Evolutionary conservation across 78 protist species (phyloP), one percentile per base, ranked within the genome.

Genomic region (Tieghemostelium lacteum): DNA sequence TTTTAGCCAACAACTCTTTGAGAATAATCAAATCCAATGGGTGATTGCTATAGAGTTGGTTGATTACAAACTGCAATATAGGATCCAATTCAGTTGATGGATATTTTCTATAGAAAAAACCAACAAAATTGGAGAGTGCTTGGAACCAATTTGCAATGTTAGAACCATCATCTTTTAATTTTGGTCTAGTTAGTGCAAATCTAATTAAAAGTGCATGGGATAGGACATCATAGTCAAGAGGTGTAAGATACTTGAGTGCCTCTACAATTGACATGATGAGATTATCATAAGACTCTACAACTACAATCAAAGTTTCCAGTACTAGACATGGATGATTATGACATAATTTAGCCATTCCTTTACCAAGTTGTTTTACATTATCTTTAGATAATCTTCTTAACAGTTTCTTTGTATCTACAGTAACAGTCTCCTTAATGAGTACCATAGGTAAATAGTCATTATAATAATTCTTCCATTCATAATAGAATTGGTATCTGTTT

Each of bases 341-440:
- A 31, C 92, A 34, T n/a, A 80, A 14, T 85, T 92, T 93, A 29
- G 87, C 95, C 37, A 93, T 45, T 6, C 83, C 26, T 26, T 88
- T 73, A 37, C 94, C 96, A 39, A 55, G 58, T 45, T 64, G 94
- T 83, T 93, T 93, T 29, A 63, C 63, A 45, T 88, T 93, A 50
- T 93, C 94, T 50, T 85, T 92, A 22, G 96, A 80, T 20, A 93
- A 20, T 28, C 96, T 89, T 16, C 96, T 10, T 14, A 87, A 31
- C 8, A 87, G 31, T 52, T 87, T 87, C 19, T 58, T 57, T 3
- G 80, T 87, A 4, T 87, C 93, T 26, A 20, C 7, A 1, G 49
- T 74, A 1, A 74, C 86, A 17, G 73, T 61, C 14, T 37, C 20
- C 60, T 87, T 87, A 0, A 28, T 28, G 0, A 31, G 0, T 0